Conservation (phyloP, 2,329 filamentous ascomycete species). For the Metarhizium rileyi region DNA sequence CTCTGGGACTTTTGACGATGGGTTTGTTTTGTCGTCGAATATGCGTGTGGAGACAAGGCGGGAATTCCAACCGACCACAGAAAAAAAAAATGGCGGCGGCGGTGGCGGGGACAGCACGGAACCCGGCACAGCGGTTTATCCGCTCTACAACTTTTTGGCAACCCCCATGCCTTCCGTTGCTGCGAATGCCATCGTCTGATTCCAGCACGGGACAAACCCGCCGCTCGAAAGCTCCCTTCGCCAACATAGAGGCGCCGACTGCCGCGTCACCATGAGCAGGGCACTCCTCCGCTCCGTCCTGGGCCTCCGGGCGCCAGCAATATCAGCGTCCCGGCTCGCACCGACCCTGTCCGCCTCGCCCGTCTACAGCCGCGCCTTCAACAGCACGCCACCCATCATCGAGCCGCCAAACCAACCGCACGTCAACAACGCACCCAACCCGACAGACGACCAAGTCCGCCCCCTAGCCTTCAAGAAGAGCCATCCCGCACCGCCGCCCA, state of each 20-base stretch:
- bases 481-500: constrained; percentile 24
- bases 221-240: constrained; percentile 7
- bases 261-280: constrained; percentile 39
- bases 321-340: constrained; percentile 10
- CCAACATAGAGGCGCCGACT: constrained; percentile 1
- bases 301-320: constrained; percentile 44
- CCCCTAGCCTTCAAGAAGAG: constrained; percentile 31
- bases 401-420: constrained; percentile 27
- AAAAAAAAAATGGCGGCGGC: constrained; percentile 1
- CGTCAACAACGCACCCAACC: constrained; percentile 28
- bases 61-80: constrained; percentile 9
- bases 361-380: constrained; percentile 29
- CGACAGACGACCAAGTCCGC: constrained; percentile 20
- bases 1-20: background rate
- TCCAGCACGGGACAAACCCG: constrained; percentile 7
- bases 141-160: constrained; percentile 15
- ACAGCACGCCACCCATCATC: constrained; percentile 40
- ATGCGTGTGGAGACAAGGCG: constrained; percentile 1
- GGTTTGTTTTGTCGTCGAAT: background rate
- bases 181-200: background rate
- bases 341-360: constrained; percentile 15
- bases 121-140: constrained; percentile 26
- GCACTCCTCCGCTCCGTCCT: constrained; percentile 53
- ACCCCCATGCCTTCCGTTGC: constrained; percentile 8
- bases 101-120: constrained; percentile 12